Percentiles rank a stretch among this genome's conserved stretches.
These are phyloP conservation scores for Metschnikowia shivogae DNA, from an alignment of 805 yeast species.

Conservation along the genomic window DNA sequence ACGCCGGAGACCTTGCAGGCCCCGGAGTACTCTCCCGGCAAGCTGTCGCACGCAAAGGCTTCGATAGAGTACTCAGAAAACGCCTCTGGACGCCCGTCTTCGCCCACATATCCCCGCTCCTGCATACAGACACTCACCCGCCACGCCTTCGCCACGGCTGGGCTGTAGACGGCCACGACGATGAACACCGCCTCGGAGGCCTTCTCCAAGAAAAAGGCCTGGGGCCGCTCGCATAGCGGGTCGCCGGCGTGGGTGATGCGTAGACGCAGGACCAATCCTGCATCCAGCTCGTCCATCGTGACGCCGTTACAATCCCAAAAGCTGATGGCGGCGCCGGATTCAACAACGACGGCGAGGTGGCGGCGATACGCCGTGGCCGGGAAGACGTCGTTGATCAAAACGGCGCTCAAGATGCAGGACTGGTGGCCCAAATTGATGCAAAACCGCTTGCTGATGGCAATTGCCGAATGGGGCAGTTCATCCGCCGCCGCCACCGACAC, in stretches of 20 bases:
- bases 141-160: slow-evolving; percentile 41
- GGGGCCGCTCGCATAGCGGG: slow-evolving; percentile 15
- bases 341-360: slow-evolving; percentile 31
- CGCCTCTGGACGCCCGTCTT: background rate
- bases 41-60: slow-evolving; percentile 19
- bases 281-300: slow-evolving; percentile 28
- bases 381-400: slow-evolving; percentile 29
- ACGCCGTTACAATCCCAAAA: slow-evolving; percentile 58
- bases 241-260: slow-evolving; percentile 8
- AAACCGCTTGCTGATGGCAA: slow-evolving; percentile 34
- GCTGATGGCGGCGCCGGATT: slow-evolving; percentile 37
- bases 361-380: slow-evolving; percentile 18
- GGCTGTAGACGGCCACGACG: slow-evolving; percentile 48
- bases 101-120: background rate
- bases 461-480: too few relatives aligned
- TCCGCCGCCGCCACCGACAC: slow-evolving; percentile 17
- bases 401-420: slow-evolving; percentile 28
- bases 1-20: slow-evolving; percentile 48
- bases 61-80: slow-evolving; percentile 1
- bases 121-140: slow-evolving; percentile 19
- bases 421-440: slow-evolving; percentile 19
- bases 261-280: slow-evolving; percentile 20
- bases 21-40: slow-evolving; percentile 32
- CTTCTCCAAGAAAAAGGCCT: slow-evolving; percentile 22
- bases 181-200: slow-evolving; percentile 25